phyloP scores from a whole-genome alignment of 2,329 filamentous ascomycete species.

The Plectosphaerella plurivora region DNA sequence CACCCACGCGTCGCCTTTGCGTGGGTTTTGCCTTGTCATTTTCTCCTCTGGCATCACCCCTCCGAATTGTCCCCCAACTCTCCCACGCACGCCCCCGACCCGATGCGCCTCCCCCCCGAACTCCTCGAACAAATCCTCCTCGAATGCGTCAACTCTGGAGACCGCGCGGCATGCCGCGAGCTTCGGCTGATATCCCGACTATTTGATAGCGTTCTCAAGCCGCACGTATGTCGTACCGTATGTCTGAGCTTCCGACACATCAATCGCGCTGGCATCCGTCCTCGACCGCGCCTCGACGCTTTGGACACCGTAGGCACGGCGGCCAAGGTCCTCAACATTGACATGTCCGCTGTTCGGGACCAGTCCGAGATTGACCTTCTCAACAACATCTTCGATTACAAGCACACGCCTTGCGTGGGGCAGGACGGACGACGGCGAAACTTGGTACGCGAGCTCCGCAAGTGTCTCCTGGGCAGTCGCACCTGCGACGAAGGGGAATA shows the following conservation, averaged over 20 bases:
- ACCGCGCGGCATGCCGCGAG: slow-evolving; percentile 39
- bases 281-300: slow-evolving; percentile 30
- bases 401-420: too few relatives aligned
- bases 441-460: too few relatives aligned
- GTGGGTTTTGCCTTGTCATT: too few relatives aligned
- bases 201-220: slow-evolving; percentile 43
- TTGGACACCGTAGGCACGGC: slow-evolving; percentile 40
- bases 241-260: slow-evolving; percentile 47
- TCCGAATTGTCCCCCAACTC: too few relatives aligned
- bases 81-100: too few relatives aligned
- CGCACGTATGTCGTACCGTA: slow-evolving; percentile 40
- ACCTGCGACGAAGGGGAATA: too few relatives aligned
- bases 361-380: slow-evolving; percentile 17
- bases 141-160: slow-evolving; percentile 31
- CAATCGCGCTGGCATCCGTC: slow-evolving; percentile 26
- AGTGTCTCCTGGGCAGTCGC: too few relatives aligned
- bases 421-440: too few relatives aligned
- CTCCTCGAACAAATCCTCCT: slow-evolving; percentile 41
- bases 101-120: slow-evolving; percentile 35
- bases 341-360: slow-evolving; percentile 49
- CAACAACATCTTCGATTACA: slow-evolving; percentile 24
- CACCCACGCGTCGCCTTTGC: too few relatives aligned
- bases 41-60: too few relatives aligned
- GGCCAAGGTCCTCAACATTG: slow-evolving; percentile 45
- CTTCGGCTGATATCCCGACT: slow-evolving; percentile 44